A percentile compares a stretch with the other conserved stretches of the same genome.
Evolutionary conservation across 73 alveolate genomes (phyloP).

Genomic region (Paramecium caudatum): DNA sequence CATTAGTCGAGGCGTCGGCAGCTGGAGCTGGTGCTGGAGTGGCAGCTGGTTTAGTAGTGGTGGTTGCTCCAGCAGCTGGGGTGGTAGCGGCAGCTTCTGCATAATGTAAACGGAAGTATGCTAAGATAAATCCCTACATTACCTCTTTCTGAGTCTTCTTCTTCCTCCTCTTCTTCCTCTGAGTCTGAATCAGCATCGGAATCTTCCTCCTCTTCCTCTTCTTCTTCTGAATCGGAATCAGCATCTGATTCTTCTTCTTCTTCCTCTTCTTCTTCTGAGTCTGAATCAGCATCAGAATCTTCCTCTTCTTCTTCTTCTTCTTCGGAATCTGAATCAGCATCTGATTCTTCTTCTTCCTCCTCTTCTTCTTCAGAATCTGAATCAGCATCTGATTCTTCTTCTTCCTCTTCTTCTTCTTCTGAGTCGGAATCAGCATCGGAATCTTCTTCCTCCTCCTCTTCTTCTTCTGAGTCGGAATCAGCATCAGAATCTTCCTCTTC

Average conservation of each 20-base stretch:
- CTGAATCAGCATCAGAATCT: background rate
- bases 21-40: background rate
- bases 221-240: background rate
- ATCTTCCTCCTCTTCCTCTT: background rate
- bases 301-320: background rate
- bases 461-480: conserved; percentile 11
- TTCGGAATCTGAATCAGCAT: background rate
- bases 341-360: conserved; percentile 42
- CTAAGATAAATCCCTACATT: background rate
- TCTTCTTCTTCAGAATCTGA: background rate
- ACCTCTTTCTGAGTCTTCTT: conserved; percentile 20
- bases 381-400: background rate
- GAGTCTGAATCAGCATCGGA: background rate
- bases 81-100: background rate
- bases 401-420: conserved; percentile 6
- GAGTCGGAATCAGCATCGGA: conserved; percentile 1
- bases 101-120: background rate
- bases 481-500: too few relatives aligned
- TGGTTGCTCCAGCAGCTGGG: too few relatives aligned
- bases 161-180: background rate
- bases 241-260: background rate
- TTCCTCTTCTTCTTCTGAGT: background rate
- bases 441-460: conserved; percentile 3
- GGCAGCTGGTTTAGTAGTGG: background rate
- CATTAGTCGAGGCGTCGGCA: background rate